Base-by-base conservation (phyloP, 495 filamentous ascomycete species). In the Schizothecium vesticola region DNA sequence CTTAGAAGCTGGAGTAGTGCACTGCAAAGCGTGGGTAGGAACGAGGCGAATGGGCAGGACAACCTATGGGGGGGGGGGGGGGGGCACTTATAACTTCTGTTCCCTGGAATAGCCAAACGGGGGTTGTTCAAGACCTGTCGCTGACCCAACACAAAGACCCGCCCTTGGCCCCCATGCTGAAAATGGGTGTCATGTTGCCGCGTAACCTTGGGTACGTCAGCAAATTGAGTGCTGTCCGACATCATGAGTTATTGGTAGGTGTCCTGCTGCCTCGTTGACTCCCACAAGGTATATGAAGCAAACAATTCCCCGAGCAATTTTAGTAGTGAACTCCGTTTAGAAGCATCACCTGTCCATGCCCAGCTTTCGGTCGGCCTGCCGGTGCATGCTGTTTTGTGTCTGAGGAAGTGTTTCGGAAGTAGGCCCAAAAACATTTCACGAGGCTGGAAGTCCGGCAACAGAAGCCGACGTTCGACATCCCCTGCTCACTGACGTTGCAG, bases 361-460 rank as follows among this genome's bases (percentile, higher is more conserved):
- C 26, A 19, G 13, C 43, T n/a, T 31, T n/a, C 43, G 16, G 19
- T 63, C 61, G 21, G 28, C 64, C 67, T 60, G 19, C 43, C 58
- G 0, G 65, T 55, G 56, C 21, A 58, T 65, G 58, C 26, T 23
- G 22, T 59, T 31, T n/a, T 59, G 60, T 72, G 70, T 72, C 65
- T 69, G 70, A 65, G 67, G 64, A 70, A 1, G 26, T 68, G 70
- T 70, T 72, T 72, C 70, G 70, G 62, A 67, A 68, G 57, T 5
- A 22, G 36, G 11, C 56, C 51, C n/a, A n/a, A 43, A 59, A 66
- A 63, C 57, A 25, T 61, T 60, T 24, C 31, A 51, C 51, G 56
- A 26, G 23, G 57, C 57, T 26, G 64, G 26, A 58, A 59, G 51
- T 65, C 51, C 23, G 36, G 62, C 62, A 22, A 19, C 21, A 23